Percentiles rank a stretch among this genome's conserved stretches.
Evolutionary conservation across 225 moss, liverwort and hornwort genomes (phyloP).

Genomic region (Polytrichum commune): DNA sequence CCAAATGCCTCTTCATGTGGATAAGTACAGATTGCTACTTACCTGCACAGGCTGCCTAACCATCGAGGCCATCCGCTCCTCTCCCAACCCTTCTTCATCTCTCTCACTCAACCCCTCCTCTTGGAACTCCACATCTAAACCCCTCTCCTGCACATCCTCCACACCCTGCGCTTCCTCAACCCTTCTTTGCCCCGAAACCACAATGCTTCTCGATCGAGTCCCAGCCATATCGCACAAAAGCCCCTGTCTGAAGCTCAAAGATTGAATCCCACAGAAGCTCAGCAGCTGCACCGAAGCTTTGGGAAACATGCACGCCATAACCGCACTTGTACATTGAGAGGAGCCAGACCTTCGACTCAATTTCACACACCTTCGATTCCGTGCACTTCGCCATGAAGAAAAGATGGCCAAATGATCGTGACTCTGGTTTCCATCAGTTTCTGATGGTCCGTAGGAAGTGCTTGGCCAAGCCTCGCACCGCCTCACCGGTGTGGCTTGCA

Average conservation of each 20-base stretch:
- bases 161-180: not conserved
- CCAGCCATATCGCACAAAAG: not conserved
- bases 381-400: not conserved
- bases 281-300: not conserved
- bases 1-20: not conserved
- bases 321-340: not conserved
- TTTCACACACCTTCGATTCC: not conserved
- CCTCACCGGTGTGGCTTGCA: constrained; percentile 1
- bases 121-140: not conserved
- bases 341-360: not conserved
- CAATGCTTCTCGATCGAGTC: not conserved
- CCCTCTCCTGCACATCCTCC: not conserved
- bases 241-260: constrained; percentile 1
- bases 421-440: not conserved
- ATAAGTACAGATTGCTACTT: not conserved
- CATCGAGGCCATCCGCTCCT: constrained; percentile 33
- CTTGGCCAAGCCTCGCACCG: constrained; percentile 4
- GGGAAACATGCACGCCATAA: not conserved
- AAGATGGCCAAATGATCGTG: not conserved
- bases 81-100: constrained; percentile 14
- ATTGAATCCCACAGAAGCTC: not conserved
- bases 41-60: constrained; percentile 46
- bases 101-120: not conserved
- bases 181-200: not conserved
- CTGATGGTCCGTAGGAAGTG: not conserved